Conservation (phyloP, 148 eudicot genomes). For the Rhododendron molle region DNA sequence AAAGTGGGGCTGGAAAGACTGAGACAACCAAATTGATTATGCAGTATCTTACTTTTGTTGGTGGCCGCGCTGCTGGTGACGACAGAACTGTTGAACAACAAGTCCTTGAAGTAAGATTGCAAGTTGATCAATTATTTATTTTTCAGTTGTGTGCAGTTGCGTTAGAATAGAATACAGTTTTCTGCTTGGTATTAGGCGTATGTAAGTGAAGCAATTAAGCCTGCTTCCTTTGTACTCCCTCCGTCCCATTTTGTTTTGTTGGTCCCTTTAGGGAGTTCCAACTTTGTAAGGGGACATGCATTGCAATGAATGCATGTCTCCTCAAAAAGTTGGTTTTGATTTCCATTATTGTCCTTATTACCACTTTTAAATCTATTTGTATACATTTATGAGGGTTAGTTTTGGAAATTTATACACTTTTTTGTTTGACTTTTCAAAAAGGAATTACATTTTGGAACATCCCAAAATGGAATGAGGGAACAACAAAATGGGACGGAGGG, state of each 20-base stretch:
- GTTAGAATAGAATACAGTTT: not conserved
- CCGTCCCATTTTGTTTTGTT: not conserved
- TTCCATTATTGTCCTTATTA: too few species aligned
- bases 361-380: too few species aligned
- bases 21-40: slow-evolving; percentile 96
- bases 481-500: not conserved
- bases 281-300: not conserved
- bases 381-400: not conserved
- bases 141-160: not conserved
- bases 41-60: slow-evolving; percentile 97
- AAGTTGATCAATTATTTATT: not conserved
- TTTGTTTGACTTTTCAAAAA: too few species aligned
- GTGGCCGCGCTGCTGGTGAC: slow-evolving; percentile 88
- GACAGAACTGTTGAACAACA: slow-evolving; percentile 96
- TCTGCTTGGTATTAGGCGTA: not conserved
- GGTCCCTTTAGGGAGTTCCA: not conserved
- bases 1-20: slow-evolving; percentile 99
- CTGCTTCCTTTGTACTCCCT: not conserved
- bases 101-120: slow-evolving; percentile 80
- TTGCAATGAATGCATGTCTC: not conserved
- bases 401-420: not conserved
- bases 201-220: not conserved
- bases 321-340: not conserved
- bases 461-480: not conserved
- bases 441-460: not conserved